These are phyloP conservation scores for Mortierella sp. DNA, from an alignment of 371 early-diverging fungal genomes.

Conservation along the genomic window DNA sequence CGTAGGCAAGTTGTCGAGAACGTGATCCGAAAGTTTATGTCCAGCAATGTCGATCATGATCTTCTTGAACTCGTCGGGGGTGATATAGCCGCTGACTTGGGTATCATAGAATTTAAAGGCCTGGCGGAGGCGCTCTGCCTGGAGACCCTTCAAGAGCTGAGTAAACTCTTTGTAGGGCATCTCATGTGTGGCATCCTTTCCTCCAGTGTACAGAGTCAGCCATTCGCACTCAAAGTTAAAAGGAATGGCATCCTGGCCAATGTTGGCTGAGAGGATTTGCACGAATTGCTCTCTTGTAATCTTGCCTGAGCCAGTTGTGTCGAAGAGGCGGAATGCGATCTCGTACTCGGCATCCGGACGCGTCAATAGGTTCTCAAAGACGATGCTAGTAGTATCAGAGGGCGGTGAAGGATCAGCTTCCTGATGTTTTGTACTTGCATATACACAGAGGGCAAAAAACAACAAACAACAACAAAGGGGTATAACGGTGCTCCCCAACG, in stretches of 20 bases:
- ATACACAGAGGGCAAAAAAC: background rate
- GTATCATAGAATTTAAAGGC: constrained; percentile 81
- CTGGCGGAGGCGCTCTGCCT: constrained; percentile 81
- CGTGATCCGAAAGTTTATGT: constrained; percentile 76
- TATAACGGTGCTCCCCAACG: background rate
- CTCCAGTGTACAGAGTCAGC: constrained; percentile 76
- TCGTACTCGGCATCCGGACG: constrained; percentile 87
- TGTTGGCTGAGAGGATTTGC: constrained; percentile 65
- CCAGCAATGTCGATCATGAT: constrained; percentile 74
- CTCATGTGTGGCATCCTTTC: constrained; percentile 64
- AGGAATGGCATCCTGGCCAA: constrained; percentile 68
- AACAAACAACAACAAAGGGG: background rate
- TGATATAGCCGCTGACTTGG: constrained; percentile 72
- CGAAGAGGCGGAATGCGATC: constrained; percentile 81
- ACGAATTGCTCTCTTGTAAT: constrained; percentile 76
- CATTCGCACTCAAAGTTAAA: constrained; percentile 82
- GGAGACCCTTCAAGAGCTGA: constrained; percentile 82
- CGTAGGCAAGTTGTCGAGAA: constrained; percentile 76
- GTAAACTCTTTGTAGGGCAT: constrained; percentile 82
- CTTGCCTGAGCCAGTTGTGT: constrained; percentile 69
- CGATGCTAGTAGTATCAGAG: too few relatives aligned
- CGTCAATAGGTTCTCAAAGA: constrained; percentile 77
- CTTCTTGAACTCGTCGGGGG: constrained; percentile 71
- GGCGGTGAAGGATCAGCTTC: too few relatives aligned
- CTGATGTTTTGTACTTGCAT: too few relatives aligned